Conservation (phyloP, 305 asterid species). For the Solanum aculeatissimum region DNA sequence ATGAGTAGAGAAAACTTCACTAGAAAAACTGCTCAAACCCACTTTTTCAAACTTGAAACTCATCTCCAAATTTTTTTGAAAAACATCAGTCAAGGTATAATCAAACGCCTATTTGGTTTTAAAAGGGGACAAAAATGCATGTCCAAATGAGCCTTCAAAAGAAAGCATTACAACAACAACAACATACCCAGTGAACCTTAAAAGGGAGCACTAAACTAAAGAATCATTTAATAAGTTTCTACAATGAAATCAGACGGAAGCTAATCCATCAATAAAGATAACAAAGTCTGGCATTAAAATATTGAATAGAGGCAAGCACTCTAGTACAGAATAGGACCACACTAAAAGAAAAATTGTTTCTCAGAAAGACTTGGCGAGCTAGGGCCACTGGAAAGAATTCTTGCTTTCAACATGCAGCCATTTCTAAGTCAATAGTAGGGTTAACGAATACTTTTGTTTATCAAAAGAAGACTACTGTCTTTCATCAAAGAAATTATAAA, state of each 20-base stretch:
- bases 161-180: neutral
- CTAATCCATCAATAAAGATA: neutral
- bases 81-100: neutral
- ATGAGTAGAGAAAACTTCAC: neutral
- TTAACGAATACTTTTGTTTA: neutral
- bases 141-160: neutral
- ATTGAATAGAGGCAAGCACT: neutral
- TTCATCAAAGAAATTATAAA: neutral
- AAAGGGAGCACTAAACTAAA: neutral
- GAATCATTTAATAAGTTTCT: neutral
- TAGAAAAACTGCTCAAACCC: neutral
- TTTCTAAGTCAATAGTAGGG: neutral
- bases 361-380: neutral
- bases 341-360: neutral
- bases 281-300: neutral
- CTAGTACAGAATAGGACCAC: neutral
- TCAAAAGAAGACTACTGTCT: neutral
- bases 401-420: neutral
- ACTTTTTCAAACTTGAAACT: neutral
- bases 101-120: neutral
- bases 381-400: neutral
- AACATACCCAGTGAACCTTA: too few relatives aligned
- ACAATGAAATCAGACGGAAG: neutral
- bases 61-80: neutral
- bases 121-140: neutral